Base-by-base conservation (phyloP, 352 stramenopile species). In the Phytophthora fragariaefolia region DNA sequence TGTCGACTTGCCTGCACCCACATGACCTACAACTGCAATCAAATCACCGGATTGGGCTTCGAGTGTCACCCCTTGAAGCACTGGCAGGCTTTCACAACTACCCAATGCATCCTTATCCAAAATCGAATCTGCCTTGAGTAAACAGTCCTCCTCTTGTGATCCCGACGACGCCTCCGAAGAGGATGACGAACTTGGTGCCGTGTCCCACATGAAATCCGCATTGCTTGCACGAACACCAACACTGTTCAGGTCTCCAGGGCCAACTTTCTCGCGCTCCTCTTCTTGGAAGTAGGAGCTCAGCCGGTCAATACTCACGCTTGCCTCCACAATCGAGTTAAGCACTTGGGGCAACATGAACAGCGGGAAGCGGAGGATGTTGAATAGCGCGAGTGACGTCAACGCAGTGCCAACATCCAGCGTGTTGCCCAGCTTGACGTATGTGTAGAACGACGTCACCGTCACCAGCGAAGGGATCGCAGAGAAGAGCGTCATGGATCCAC, bases 341-440 rank as follows among this genome's bases (percentile, higher is more conserved):
- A 98, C 95, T 52, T 97, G 80, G 4, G 98, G 97, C 3, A 99
- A 73, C 83, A 98, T 98, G 58, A 98, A 97, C 17, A 99, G 76
- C n/a, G 98, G 97, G 77, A 99, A 99, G 24, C 97, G 90, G 12
- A 99, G 80, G 38, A 99, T 92, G 63, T 99, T 97, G 73, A 99
- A 99, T 4, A 99, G 72, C 36, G 75, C 75, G 15, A 83, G 50
- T 15, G 69, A 78, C 50, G 97, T 99, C 34, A 99, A 88, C 28
- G 96, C 97, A 49, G 83, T 91, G 7, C 90, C 85, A 4, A 98
- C 97, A 28, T 97, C 95, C 27, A 99, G 66, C 26, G 85, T 77
- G 62, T 99, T 79, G 24, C 97, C 97, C 7, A 87, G 61, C 27
- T 76, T 64, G 12, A 90, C 77, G 46, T 95, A 97, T 0, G 80